phyloP scores from a whole-genome alignment of 495 filamentous ascomycete genomes.

The Tuber calosporum region DNA sequence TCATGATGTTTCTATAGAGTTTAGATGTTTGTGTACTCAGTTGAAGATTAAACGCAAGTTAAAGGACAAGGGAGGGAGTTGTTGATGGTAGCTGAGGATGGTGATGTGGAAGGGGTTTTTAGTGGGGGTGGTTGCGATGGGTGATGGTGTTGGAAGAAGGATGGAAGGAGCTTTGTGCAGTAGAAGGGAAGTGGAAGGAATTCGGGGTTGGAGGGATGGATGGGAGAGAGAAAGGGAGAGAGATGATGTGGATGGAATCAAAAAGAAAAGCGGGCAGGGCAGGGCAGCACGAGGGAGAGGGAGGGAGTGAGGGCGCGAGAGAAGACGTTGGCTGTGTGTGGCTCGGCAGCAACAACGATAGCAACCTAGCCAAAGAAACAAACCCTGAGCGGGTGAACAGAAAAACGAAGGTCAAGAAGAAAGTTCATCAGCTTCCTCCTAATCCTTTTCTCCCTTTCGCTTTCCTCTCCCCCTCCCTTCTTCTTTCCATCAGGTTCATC shows the following conservation, averaged over 20 bases:
- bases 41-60: conserved; percentile 12
- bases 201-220: conserved; percentile 27
- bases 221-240: conserved; percentile 25
- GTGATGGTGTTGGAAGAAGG: conserved; percentile 30
- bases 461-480: background rate
- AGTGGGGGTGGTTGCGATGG: conserved; percentile 26
- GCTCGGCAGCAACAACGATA: conserved; percentile 36
- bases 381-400: background rate
- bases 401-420: background rate
- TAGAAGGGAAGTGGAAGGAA: conserved; percentile 22
- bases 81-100: conserved; percentile 34
- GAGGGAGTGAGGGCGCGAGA: conserved; percentile 28
- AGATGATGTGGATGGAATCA: conserved; percentile 37
- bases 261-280: conserved; percentile 35
- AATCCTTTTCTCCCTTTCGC: background rate
- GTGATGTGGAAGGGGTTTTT: conserved; percentile 41
- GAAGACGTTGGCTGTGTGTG: conserved; percentile 35
- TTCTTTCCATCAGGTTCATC: background rate
- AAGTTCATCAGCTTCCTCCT: background rate
- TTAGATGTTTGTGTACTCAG: conserved; percentile 33
- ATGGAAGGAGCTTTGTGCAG: conserved; percentile 15
- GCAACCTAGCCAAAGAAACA: conserved; percentile 6
- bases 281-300: conserved; percentile 19
- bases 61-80: conserved; percentile 38
- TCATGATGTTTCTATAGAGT: conserved; percentile 49